Evolutionary conservation across 352 stramenopile genomes (phyloP), one percentile per base, ranked within the genome.

Genomic region (Plasmopara muralis): DNA sequence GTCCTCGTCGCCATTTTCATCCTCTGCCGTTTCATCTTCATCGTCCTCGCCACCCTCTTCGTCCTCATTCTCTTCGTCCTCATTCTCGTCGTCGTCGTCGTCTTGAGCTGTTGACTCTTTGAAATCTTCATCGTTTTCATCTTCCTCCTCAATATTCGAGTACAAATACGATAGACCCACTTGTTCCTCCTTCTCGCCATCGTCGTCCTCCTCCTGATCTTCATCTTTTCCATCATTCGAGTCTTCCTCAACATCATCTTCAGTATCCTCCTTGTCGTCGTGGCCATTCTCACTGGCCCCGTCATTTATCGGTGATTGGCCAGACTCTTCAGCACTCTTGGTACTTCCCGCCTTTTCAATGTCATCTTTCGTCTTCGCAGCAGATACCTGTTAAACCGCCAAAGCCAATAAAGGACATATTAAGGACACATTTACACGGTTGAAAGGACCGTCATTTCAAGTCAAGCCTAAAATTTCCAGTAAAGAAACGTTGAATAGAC

Each of bases 121-220:
- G 33, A 67, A 72, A 34, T 72, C 67, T 16, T 72, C 66, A 42
- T 75, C 66, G 30, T 75, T 62, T 6, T 75, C 66, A 46, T 75
- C 66, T 41, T 69, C 66, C 34, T 69, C 66, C 35, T 85, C 74
- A 57, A 87, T 78, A 55, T 74, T 85, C 15, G 68, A 77, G 58
- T 87, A 87, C 47, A 87, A 55, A 45, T 81, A 84, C 20, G 73
- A 72, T 46, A 87, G 57, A 47, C 73, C 76, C 40, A 84, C 72
- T 57, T 84, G 65, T 42, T 77, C 71, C 14, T 67, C 62, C 20
- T 65, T 35, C 6, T 59, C 67, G 5, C 59, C 63, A 4, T 58
- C 64, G 5, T 57, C 63, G 2, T 56, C 58, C 5, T 55, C 60
- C 4, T 56, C 58, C 5, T 55, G 56, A 6, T 66, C 20, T 2